Evolutionary conservation across 495 filamentous ascomycete species (phyloP).

Genomic region (Hypoxylon fragiforme): DNA sequence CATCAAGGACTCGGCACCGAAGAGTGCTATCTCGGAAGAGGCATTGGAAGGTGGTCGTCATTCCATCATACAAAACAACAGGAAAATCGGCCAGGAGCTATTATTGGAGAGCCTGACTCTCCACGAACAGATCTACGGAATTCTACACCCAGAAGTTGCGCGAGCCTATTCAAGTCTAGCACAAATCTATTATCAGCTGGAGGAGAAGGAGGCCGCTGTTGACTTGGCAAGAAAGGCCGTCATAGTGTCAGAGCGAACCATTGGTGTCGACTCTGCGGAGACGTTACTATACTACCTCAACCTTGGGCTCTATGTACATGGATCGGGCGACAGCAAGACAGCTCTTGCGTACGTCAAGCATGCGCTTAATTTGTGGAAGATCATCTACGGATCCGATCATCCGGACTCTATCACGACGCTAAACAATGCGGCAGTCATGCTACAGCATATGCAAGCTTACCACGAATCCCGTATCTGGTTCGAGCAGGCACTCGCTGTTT

Average conservation of each 20-base stretch:
- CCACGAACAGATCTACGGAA: constrained; percentile 98
- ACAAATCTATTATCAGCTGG: constrained; percentile 91
- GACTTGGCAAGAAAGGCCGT: constrained; percentile 96
- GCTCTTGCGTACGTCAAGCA: constrained; percentile 88
- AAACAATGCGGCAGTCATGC: constrained; percentile 99
- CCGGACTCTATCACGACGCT: constrained; percentile 98
- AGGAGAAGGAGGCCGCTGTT: constrained; percentile 92
- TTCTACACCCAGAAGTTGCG: constrained; percentile 95
- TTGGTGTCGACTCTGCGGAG: constrained; percentile 91
- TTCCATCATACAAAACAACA: constrained; percentile 90
- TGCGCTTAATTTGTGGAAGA: constrained; percentile 93
- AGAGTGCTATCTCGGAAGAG: constrained; percentile 89
- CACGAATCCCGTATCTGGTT: constrained; percentile 95
- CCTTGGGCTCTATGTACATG: constrained; percentile 92
- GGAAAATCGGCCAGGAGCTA: constrained; percentile 94
- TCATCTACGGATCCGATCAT: constrained; percentile 91
- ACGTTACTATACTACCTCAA: constrained; percentile 95
- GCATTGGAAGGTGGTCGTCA: constrained; percentile 93
- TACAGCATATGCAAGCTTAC: constrained; percentile 90
- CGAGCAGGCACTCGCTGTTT: constrained; percentile 83
- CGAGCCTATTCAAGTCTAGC: constrained; percentile 93
- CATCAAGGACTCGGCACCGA: constrained; percentile 88
- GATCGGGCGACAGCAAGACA: constrained; percentile 79
- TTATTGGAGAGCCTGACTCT: constrained; percentile 92
- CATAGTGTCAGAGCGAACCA: constrained; percentile 91